phyloP scores from a whole-genome alignment of 2,329 filamentous ascomycete species.

The Fusarium clavum region DNA sequence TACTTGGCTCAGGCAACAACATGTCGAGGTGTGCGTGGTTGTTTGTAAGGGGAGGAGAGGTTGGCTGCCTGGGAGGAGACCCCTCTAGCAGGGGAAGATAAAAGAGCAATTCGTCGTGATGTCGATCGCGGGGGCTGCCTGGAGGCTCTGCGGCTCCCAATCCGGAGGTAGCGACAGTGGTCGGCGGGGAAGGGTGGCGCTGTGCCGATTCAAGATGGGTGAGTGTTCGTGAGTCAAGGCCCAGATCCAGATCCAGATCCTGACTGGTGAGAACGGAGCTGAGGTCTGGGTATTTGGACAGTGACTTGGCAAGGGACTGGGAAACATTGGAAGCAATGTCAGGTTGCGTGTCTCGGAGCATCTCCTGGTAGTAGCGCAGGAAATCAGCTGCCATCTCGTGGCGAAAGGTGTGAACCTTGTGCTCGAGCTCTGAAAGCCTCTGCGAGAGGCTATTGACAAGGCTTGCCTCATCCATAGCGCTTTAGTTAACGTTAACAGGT shows the following conservation, averaged over 20 bases:
- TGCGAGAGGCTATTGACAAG: slow-evolving; percentile 64
- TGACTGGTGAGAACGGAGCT: slow-evolving; percentile 52
- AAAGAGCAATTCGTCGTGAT: slow-evolving; percentile 71
- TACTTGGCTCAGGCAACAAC: slow-evolving; percentile 45
- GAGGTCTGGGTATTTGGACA: slow-evolving; percentile 61
- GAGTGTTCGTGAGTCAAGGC: slow-evolving; percentile 52
- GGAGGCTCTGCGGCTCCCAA: slow-evolving; percentile 49
- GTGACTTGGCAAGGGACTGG: slow-evolving; percentile 58
- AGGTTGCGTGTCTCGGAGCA: slow-evolving; percentile 61
- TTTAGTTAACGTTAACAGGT: slow-evolving; percentile 44
- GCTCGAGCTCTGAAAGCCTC: slow-evolving; percentile 67
- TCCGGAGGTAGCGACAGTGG: slow-evolving; percentile 46
- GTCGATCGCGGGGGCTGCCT: slow-evolving; percentile 64
- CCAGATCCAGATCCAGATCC: slow-evolving; percentile 53
- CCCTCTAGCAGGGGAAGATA: slow-evolving; percentile 72
- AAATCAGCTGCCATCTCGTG: slow-evolving; percentile 69
- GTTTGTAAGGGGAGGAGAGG: slow-evolving; percentile 34
- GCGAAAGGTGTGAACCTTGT: slow-evolving; percentile 67
- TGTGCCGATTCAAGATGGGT: slow-evolving; percentile 46
- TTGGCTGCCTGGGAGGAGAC: slow-evolving; percentile 44
- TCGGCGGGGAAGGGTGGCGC: slow-evolving; percentile 49
- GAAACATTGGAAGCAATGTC: slow-evolving; percentile 61
- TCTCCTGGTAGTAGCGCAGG: slow-evolving; percentile 62
- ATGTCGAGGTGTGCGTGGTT: slow-evolving; percentile 35
- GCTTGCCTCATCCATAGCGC: slow-evolving; percentile 56